Percentiles rank a stretch among this genome's conserved stretches.
phyloP scores from a whole-genome alignment of 768 basidiomycete species.

The Asterophora lycoperdoides region DNA sequence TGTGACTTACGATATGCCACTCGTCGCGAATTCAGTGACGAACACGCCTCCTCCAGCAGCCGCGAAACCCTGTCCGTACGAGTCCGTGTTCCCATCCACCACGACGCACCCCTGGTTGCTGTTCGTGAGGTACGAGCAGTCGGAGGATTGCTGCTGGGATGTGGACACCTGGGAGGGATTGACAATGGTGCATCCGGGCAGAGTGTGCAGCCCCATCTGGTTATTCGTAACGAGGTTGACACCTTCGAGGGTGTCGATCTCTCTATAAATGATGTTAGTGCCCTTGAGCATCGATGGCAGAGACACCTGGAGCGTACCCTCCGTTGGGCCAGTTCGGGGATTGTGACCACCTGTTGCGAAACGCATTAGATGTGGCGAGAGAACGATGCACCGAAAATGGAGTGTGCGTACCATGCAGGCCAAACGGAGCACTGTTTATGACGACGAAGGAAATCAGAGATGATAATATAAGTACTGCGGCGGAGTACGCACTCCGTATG shows the following conservation, averaged over 20 bases:
- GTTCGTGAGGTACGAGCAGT: conserved; percentile 53
- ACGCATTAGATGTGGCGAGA: not conserved
- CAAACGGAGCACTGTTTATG: conserved; percentile 61
- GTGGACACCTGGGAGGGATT: conserved; percentile 48
- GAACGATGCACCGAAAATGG: not conserved
- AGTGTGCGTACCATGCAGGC: conserved; percentile 49
- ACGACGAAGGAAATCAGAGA: not conserved
- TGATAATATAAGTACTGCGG: not conserved
- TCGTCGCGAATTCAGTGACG: conserved; percentile 65
- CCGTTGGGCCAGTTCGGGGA: conserved; percentile 58
- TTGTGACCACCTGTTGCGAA: conserved; percentile 41
- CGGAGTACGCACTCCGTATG: conserved; percentile 47
- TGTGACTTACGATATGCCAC: conserved; percentile 58
- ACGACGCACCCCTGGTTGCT: conserved; percentile 64
- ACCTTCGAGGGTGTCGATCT: conserved; percentile 81
- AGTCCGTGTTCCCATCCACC: conserved; percentile 45
- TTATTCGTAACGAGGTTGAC: conserved; percentile 65
- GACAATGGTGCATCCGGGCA: conserved; percentile 51
- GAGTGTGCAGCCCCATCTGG: conserved; percentile 71
- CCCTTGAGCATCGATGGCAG: not conserved
- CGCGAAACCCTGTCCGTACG: conserved; percentile 67
- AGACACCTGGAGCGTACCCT: conserved; percentile 33
- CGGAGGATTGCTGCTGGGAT: conserved; percentile 46
- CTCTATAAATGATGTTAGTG: conserved; percentile 25
- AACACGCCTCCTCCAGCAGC: conserved; percentile 67